Evolutionary conservation across 2,329 filamentous ascomycete species (phyloP).

Genomic region (Diaporthe ilicicola): DNA sequence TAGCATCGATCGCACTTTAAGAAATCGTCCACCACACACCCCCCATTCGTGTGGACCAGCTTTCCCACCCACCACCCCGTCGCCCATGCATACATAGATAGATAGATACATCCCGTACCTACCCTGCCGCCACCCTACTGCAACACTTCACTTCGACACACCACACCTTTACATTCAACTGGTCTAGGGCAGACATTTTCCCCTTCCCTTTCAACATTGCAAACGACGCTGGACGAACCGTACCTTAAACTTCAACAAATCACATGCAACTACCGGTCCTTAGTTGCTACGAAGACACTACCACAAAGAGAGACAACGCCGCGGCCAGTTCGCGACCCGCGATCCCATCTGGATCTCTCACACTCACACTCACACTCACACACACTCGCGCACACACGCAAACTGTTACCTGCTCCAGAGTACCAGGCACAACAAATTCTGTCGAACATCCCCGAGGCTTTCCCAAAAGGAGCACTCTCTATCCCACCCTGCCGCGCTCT

Average conservation of each 20-base stretch:
- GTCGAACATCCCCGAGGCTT: neutral
- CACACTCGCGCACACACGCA: neutral
- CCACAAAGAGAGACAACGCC: neutral
- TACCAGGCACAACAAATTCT: neutral
- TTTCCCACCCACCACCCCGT: constrained; percentile 31
- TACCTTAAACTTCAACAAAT: constrained; percentile 20
- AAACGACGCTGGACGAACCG: constrained; percentile 33
- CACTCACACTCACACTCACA: neutral
- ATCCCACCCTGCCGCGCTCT: neutral
- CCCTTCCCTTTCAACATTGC: constrained; percentile 17
- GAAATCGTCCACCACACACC: constrained; percentile 31
- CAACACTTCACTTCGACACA: constrained; percentile 28
- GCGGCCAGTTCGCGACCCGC: constrained; percentile 15
- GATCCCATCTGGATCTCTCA: constrained; percentile 6
- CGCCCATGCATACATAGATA: constrained; percentile 25
- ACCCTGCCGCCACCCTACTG: constrained; percentile 10
- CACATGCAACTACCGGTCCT: constrained; percentile 17
- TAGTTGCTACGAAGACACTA: constrained; percentile 22
- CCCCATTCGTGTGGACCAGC: constrained; percentile 22
- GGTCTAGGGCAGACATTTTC: constrained; percentile 23
- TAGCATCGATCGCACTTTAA: constrained; percentile 33
- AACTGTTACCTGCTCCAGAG: neutral
- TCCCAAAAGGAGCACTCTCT: neutral
- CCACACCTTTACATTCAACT: constrained; percentile 20
- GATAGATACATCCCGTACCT: constrained; percentile 21